Conservation (phyloP, 805 yeast genomes). For the Yarrowia sp. region DNA sequence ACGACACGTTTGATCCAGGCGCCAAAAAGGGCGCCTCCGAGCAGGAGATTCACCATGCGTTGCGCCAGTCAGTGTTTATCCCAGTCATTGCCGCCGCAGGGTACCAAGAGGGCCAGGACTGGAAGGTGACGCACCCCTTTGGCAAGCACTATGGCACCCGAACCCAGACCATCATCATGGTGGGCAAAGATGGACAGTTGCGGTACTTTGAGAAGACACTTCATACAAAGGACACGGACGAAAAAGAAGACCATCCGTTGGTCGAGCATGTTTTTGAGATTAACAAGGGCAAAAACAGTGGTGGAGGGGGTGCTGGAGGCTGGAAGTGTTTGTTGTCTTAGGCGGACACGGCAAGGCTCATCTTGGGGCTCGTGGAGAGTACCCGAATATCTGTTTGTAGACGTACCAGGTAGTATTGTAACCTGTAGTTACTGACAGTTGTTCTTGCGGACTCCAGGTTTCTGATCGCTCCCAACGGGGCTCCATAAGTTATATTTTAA, state of each 20-base stretch:
- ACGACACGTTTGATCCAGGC: slow-evolving; percentile 39
- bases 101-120: slow-evolving; percentile 17
- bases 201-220: slow-evolving; percentile 61
- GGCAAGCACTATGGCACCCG: slow-evolving; percentile 79
- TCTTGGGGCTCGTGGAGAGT: no score
- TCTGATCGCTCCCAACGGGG: no score
- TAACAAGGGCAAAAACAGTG: neutral
- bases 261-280: slow-evolving; percentile 8
- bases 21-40: slow-evolving; percentile 19
- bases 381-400: no score
- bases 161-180: slow-evolving; percentile 73
- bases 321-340: neutral
- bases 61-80: slow-evolving; percentile 62
- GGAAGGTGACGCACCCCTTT: slow-evolving; percentile 32
- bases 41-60: slow-evolving; percentile 31
- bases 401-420: no score
- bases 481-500: no score
- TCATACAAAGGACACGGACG: slow-evolving; percentile 32
- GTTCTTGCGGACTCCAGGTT: no score
- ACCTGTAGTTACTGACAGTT: no score
- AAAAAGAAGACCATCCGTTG: slow-evolving; percentile 5
- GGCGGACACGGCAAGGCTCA: no score
- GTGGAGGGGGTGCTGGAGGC: neutral
- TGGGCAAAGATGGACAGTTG: slow-evolving; percentile 50
- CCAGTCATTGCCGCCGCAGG: slow-evolving; percentile 49